A percentile compares a stretch with the other conserved stretches of the same genome.
Evolutionary conservation across 805 yeast species (phyloP).

Genomic region (Cephaloascus fragrans): DNA sequence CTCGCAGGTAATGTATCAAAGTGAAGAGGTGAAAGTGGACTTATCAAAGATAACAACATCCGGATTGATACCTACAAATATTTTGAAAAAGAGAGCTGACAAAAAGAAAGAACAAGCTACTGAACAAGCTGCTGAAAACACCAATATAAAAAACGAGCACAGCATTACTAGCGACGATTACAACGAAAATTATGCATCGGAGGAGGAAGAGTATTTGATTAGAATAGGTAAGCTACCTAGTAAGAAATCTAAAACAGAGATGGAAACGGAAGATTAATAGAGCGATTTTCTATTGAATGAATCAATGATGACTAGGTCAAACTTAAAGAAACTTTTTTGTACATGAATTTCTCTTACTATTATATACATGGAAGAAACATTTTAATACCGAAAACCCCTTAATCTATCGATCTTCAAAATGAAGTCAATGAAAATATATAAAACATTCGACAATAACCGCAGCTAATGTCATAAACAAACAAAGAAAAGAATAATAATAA

Average conservation of each 20-base stretch:
- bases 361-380: no score
- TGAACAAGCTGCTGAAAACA: background rate
- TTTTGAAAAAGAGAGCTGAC: slow-evolving; percentile 2
- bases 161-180: slow-evolving; percentile 3
- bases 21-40: background rate
- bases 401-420: no score
- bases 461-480: no score
- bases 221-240: background rate
- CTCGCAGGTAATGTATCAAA: slow-evolving; percentile 2
- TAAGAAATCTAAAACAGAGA: background rate
- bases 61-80: slow-evolving; percentile 4
- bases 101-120: background rate
- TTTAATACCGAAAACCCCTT: no score
- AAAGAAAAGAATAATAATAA: no score
- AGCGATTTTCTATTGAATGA: no score
- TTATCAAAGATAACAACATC: background rate
- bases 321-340: no score
- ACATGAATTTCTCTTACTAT: no score
- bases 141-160: background rate
- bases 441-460: no score
- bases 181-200: slow-evolving; percentile 2
- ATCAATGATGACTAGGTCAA: no score
- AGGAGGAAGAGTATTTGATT: slow-evolving; percentile 4
- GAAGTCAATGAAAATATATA: no score
- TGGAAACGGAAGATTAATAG: background rate